A percentile compares a stretch with the other conserved stretches of the same genome.
Evolutionary conservation across 2,329 filamentous ascomycete species (phyloP).

Genomic region (Tympanopsis confertula): DNA sequence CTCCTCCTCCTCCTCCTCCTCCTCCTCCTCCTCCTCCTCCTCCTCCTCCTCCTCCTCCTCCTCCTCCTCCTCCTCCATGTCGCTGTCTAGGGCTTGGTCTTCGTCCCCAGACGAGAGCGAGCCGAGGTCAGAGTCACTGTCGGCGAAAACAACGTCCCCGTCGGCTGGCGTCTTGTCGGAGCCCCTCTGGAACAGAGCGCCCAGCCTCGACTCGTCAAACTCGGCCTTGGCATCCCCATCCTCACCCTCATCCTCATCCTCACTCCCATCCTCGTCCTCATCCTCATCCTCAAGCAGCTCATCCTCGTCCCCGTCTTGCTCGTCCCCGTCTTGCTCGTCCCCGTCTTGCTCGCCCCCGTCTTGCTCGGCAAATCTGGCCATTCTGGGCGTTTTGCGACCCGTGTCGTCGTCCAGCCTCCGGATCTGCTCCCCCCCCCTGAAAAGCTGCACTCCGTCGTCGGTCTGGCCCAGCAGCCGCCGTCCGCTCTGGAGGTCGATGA

Average conservation of each 20-base stretch:
- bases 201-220: slow-evolving; percentile 46
- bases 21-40: too few relatives aligned
- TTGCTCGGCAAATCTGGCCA: slow-evolving; percentile 43
- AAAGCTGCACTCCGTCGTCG: slow-evolving; percentile 73
- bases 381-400: slow-evolving; percentile 46
- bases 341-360: slow-evolving; percentile 25
- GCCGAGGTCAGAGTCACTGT: slow-evolving; percentile 91
- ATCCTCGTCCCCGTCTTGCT: slow-evolving; percentile 6
- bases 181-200: slow-evolving; percentile 45
- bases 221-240: slow-evolving; percentile 42
- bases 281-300: slow-evolving; percentile 34
- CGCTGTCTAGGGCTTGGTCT: slow-evolving; percentile 14
- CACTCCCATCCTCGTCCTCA: slow-evolving; percentile 40
- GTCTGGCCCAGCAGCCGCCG: slow-evolving; percentile 71
- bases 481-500: slow-evolving; percentile 78
- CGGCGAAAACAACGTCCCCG: slow-evolving; percentile 78
- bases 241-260: slow-evolving; percentile 38
- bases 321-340: slow-evolving; percentile 33
- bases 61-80: slow-evolving; percentile 34
- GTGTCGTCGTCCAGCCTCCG: slow-evolving; percentile 46
- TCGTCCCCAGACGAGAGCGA: slow-evolving; percentile 58
- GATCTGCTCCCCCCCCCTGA: slow-evolving; percentile 64
- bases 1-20: slow-evolving; percentile 28
- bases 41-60: too few relatives aligned
- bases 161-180: slow-evolving; percentile 38